phyloP scores from a whole-genome alignment of 1,284 basidiomycete genomes.

The Austroboletus niveus region DNA sequence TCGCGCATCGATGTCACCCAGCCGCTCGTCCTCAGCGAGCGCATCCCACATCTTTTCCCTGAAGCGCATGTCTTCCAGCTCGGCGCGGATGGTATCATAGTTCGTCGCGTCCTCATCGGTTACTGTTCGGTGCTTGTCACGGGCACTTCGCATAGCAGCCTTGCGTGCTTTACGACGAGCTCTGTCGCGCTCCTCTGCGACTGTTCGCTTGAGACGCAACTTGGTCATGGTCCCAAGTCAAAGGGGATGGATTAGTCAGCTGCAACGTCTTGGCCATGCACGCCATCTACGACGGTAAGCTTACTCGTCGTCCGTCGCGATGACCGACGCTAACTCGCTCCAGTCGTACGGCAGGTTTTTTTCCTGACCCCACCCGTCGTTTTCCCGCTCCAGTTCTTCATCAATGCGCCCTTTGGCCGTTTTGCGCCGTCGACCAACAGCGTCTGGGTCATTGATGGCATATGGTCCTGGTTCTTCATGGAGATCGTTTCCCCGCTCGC shows the following conservation, averaged over 20 bases:
- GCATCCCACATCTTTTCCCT: slow-evolving; percentile 69
- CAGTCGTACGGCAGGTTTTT: slow-evolving; percentile 34
- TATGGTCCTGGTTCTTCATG: slow-evolving; percentile 80
- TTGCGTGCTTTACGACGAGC: slow-evolving; percentile 49
- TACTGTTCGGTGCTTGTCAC: slow-evolving; percentile 12
- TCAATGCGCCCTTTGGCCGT: slow-evolving; percentile 76
- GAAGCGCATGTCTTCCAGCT: slow-evolving; percentile 63
- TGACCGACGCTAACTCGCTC: neutral
- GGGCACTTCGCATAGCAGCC: slow-evolving; percentile 42
- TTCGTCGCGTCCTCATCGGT: slow-evolving; percentile 29
- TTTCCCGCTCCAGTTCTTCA: slow-evolving; percentile 37
- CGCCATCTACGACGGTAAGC: slow-evolving; percentile 28
- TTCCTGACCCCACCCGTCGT: slow-evolving; percentile 19
- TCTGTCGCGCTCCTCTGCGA: slow-evolving; percentile 60
- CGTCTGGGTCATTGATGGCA: slow-evolving; percentile 55
- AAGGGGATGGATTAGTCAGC: slow-evolving; percentile 1
- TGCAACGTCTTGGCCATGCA: slow-evolving; percentile 14
- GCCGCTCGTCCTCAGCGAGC: slow-evolving; percentile 63
- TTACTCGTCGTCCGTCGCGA: neutral
- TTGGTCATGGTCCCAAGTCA: slow-evolving; percentile 45
- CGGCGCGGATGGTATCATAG: slow-evolving; percentile 48
- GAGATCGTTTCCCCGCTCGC: slow-evolving; percentile 73
- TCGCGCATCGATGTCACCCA: slow-evolving; percentile 59
- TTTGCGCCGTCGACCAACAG: slow-evolving; percentile 54
- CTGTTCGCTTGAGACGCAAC: slow-evolving; percentile 69